Evolutionary conservation across 495 filamentous ascomycete genomes (phyloP).

Genomic region (Aspergillus ostianus): DNA sequence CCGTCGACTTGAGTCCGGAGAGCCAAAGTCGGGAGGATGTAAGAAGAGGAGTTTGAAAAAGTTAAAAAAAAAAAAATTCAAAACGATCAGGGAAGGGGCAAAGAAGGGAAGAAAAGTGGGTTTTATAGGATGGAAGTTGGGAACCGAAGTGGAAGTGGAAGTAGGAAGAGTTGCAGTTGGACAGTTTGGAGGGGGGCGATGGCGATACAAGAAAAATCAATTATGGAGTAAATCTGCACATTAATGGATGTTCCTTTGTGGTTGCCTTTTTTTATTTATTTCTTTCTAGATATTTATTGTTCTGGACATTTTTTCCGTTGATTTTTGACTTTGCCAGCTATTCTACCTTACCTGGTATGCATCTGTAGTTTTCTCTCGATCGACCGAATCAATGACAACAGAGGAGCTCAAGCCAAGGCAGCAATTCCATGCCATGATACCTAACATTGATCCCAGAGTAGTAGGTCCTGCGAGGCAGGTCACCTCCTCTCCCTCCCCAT

Average conservation of each 20-base stretch:
- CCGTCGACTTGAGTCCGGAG: background rate
- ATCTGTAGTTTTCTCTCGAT: no score
- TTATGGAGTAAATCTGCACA: background rate
- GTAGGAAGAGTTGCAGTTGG: no score
- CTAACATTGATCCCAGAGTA: background rate
- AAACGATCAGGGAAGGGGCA: background rate
- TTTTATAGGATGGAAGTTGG: background rate
- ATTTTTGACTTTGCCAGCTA: no score
- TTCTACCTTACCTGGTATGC: background rate
- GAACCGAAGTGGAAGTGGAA: background rate
- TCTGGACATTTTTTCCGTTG: background rate
- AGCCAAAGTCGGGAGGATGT: background rate
- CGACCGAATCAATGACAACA: no score
- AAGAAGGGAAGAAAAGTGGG: background rate
- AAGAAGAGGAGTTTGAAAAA: background rate
- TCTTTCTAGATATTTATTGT: background rate
- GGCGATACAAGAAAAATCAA: background rate
- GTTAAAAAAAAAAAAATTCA: background rate
- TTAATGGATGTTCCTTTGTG: background rate
- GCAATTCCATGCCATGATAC: background rate
- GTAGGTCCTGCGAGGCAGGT: background rate
- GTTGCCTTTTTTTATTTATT: background rate
- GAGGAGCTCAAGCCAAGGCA: background rate
- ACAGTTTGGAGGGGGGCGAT: background rate
- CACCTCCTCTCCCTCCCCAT: background rate